Percentiles rank a stretch among this genome's conserved stretches.
These are phyloP conservation scores for Scheffersomyces coipomensis DNA, from an alignment of 805 yeast species.

Conservation along the genomic window DNA sequence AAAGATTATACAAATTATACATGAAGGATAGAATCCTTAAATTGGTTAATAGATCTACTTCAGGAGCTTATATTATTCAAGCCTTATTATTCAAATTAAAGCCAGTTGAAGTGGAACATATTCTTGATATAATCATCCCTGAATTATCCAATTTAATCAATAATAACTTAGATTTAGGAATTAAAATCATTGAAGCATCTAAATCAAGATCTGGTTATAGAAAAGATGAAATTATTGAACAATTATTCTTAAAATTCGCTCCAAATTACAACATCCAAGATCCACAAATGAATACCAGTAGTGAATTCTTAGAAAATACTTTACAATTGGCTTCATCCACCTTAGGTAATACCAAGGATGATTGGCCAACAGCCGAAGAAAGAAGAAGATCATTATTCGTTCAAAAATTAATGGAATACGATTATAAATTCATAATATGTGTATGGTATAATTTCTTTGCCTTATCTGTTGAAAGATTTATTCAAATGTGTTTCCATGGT, in stretches of 20 bases:
- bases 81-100: slow-evolving; percentile 65
- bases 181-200: slow-evolving; percentile 66
- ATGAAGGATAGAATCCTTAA: slow-evolving; percentile 74
- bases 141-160: slow-evolving; percentile 59
- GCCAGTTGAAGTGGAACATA: slow-evolving; percentile 58
- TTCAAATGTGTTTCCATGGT: slow-evolving; percentile 83
- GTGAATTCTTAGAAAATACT: slow-evolving; percentile 64
- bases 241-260: slow-evolving; percentile 39
- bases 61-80: slow-evolving; percentile 79
- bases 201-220: slow-evolving; percentile 54
- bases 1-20: slow-evolving; percentile 66
- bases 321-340: slow-evolving; percentile 68
- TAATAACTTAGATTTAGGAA: slow-evolving; percentile 70
- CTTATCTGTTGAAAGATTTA: slow-evolving; percentile 57
- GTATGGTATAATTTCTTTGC: slow-evolving; percentile 60
- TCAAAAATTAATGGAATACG: slow-evolving; percentile 71
- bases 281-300: slow-evolving; percentile 18
- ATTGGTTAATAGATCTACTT: slow-evolving; percentile 76
- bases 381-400: slow-evolving; percentile 74
- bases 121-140: slow-evolving; percentile 65
- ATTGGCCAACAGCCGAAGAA: slow-evolving; percentile 92
- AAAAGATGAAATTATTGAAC: slow-evolving; percentile 56
- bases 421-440: slow-evolving; percentile 54
- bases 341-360: slow-evolving; percentile 76
- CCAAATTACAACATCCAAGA: slow-evolving; percentile 32